phyloP scores from a whole-genome alignment of 257 asterid genomes.

The Hygrophila difformis region DNA sequence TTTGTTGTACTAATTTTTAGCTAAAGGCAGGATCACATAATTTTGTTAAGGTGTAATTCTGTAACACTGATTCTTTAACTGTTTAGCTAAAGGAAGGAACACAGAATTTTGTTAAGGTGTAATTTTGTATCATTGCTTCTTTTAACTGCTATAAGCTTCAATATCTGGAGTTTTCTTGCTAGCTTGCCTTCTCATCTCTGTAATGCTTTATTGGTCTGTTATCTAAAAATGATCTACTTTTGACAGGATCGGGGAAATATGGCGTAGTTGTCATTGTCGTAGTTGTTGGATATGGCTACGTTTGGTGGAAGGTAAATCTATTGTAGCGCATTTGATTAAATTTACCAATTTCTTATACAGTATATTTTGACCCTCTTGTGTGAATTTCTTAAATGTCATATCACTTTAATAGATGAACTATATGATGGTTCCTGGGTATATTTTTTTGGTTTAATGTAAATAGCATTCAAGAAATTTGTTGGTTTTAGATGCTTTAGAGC shows the following conservation, averaged over 20 bases:
- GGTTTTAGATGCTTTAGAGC: too few species aligned
- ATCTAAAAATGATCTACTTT: not conserved
- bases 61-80: not conserved
- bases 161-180: too few species aligned
- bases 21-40: not conserved
- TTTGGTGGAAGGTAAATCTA: constrained; percentile 40
- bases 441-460: too few species aligned
- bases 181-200: too few species aligned
- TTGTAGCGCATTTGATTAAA: too few species aligned
- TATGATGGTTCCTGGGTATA: not conserved
- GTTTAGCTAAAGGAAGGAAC: not conserved
- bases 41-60: not conserved
- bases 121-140: too few species aligned
- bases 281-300: constrained; percentile 83
- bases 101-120: not conserved
- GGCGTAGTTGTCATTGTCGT: constrained; percentile 50
- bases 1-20: not conserved
- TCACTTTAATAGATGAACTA: not conserved
- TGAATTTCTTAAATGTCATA: not conserved
- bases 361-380: not conserved
- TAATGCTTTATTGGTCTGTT: too few species aligned
- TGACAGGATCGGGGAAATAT: constrained; percentile 71
- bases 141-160: too few species aligned
- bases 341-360: too few species aligned
- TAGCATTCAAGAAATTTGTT: too few species aligned